These are phyloP conservation scores for Hymenoscyphus salicellus DNA, from an alignment of 2,329 filamentous ascomycete genomes.

Conservation along the genomic window DNA sequence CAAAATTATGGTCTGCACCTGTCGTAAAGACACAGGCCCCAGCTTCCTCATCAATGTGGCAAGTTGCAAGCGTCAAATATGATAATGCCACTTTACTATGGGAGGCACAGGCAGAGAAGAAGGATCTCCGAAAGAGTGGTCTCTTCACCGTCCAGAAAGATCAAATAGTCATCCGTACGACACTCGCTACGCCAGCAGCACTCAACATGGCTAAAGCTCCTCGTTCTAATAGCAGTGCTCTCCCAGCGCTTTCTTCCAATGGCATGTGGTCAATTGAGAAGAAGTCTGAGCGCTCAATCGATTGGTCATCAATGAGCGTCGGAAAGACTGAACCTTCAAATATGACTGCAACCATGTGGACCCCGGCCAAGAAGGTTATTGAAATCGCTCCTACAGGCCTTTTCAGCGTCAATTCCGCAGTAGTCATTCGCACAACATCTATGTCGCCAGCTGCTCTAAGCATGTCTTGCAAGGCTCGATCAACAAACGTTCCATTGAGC, in stretches of 20 bases:
- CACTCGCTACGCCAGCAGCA: slow-evolving; percentile 24
- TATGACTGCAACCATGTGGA: slow-evolving; percentile 20
- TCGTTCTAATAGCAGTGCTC: slow-evolving; percentile 10
- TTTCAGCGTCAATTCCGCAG: slow-evolving; percentile 21
- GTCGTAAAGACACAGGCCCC: neutral
- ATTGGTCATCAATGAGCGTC: slow-evolving; percentile 15
- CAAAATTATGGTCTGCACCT: slow-evolving; percentile 21
- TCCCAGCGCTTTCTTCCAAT: slow-evolving; percentile 21
- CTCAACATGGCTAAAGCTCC: slow-evolving; percentile 19
- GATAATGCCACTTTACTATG: slow-evolving; percentile 16
- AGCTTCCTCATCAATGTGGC: slow-evolving; percentile 18
- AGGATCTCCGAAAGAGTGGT: slow-evolving; percentile 13
- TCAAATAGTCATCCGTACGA: slow-evolving; percentile 21
- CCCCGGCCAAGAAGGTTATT: neutral
- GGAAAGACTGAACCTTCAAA: neutral
- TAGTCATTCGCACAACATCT: slow-evolving; percentile 22
- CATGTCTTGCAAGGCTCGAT: slow-evolving; percentile 27
- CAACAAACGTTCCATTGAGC: slow-evolving; percentile 10
- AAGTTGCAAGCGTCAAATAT: neutral
- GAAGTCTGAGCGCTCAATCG: neutral
- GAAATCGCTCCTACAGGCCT: slow-evolving; percentile 19
- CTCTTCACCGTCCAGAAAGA: slow-evolving; percentile 23
- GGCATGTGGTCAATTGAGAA: slow-evolving; percentile 23
- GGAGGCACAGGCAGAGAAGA: slow-evolving; percentile 10
- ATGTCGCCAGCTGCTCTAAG: slow-evolving; percentile 28